Percentiles rank a stretch among this genome's conserved stretches.
Evolutionary conservation across 2,329 filamentous ascomycete genomes (phyloP).

Genomic region (Cladobotryum protrusum): DNA sequence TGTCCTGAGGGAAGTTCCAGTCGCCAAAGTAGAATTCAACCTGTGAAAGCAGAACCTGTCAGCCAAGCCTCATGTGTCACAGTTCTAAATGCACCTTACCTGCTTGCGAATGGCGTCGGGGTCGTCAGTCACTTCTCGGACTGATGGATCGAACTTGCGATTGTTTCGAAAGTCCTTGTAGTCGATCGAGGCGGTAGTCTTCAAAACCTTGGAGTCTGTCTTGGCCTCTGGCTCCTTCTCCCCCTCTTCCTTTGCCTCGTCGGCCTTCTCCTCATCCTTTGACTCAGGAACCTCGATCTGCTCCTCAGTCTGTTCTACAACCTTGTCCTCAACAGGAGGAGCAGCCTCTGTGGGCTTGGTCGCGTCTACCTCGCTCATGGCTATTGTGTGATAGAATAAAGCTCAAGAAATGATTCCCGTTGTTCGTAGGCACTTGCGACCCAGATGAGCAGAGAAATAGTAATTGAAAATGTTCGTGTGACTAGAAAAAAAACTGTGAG

Average conservation of each 20-base stretch:
- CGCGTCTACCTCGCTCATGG: conserved; percentile 35
- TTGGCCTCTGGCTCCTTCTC: conserved; percentile 16
- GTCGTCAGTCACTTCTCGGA: conserved; percentile 66
- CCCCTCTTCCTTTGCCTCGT: conserved; percentile 8
- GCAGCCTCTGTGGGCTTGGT: conserved; percentile 34
- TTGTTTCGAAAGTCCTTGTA: conserved; percentile 44
- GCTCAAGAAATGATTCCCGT: not conserved
- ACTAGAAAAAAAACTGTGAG: conserved; percentile 2
- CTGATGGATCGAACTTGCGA: conserved; percentile 64
- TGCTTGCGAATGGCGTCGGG: conserved; percentile 77
- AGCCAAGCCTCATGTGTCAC: not conserved
- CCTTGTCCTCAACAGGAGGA: conserved; percentile 18
- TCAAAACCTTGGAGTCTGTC: conserved; percentile 31
- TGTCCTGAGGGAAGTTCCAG: conserved; percentile 81
- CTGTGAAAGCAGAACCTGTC: conserved; percentile 34
- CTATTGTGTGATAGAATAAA: conserved; percentile 14
- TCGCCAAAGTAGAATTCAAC: conserved; percentile 96
- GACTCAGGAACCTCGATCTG: conserved; percentile 9
- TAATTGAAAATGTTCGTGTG: not conserved
- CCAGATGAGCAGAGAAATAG: not conserved
- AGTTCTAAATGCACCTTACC: conserved; percentile 38
- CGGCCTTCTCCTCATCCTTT: conserved; percentile 2
- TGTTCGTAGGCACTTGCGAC: not conserved
- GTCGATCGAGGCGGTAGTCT: conserved; percentile 38
- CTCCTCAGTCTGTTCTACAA: conserved; percentile 16